Base-by-base conservation (phyloP, 2,329 filamentous ascomycete genomes). In the Lecanoromycetidae sp. region DNA sequence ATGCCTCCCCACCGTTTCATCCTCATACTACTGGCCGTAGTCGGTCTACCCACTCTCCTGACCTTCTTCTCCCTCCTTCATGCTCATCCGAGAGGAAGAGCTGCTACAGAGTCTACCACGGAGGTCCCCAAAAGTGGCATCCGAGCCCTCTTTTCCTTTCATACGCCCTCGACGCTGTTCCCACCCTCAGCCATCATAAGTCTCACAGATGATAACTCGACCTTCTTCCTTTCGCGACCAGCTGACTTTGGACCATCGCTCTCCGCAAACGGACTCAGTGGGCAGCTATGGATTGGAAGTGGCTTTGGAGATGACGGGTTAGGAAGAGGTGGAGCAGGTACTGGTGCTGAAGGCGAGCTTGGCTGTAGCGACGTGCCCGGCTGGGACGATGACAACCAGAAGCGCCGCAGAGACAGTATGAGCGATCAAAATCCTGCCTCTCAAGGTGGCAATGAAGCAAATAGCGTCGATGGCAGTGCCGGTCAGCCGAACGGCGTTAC, bases 141-240 rank as follows among this genome's bases (percentile, higher is more conserved):
- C 39, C 67, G 68, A 48, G 70, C 74, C 32, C 68, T 85, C 54
- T 79, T 85, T 64, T 81, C 81, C 54, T 84, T 85, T 63, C 79
- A 79, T 50, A 72, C 80, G 4, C 82, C 88, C 1, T 85, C 88
- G 54, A 87, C 86, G 17, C 78, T 98, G 19, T 98, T 98, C 62
- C 88, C 90, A 4, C 88, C 88, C 3, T 94, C 91, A 54, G 91
- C 91, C 39, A 84, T 93, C 58, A 95, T 98, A 62, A 94, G 86
- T 63, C 75, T 98, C 52, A 94, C 88, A 59, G 87, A 96, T 65
- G 91, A 98, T 66, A 98, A 98, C 65, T 94, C 87, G 56, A 98
- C 91, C 10, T 94, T 93, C 57, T 98, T 98, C 67, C 74, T 94
- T 46, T 88, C 91, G 35, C 76, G 91, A 40, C 91, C 91, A 50